Percentiles rank a stretch among this genome's conserved stretches.
Evolutionary conservation across 108 stramenopile species (phyloP).

Genomic region (Nitzschia sp.): DNA sequence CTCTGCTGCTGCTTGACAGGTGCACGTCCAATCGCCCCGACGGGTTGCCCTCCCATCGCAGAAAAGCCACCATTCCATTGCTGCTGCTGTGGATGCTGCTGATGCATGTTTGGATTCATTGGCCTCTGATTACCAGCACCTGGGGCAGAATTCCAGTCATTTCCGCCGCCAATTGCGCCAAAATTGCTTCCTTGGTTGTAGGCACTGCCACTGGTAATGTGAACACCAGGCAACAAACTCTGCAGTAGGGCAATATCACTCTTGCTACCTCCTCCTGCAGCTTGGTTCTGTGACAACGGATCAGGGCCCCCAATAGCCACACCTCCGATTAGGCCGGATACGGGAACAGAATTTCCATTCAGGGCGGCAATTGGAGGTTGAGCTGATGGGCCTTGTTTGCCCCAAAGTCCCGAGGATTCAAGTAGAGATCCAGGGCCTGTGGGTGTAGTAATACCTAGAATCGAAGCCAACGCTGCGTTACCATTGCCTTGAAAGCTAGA

Average conservation of each 20-base stretch:
- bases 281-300: constrained; percentile 11
- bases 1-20: constrained; percentile 30
- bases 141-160: constrained; percentile 23
- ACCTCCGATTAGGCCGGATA: constrained; percentile 54
- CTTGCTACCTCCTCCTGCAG: constrained; percentile 40
- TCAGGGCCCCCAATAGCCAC: constrained; percentile 54
- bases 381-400: constrained; percentile 14
- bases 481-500: constrained; percentile 44
- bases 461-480: constrained; percentile 80
- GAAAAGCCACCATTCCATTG: constrained; percentile 30
- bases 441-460: constrained; percentile 80
- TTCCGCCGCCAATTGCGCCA: constrained; percentile 33
- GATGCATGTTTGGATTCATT: constrained; percentile 2
- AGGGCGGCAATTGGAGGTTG: constrained; percentile 51
- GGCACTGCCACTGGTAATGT: constrained; percentile 57
- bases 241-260: constrained; percentile 86
- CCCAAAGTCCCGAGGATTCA: constrained; percentile 44
- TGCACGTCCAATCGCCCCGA: constrained; percentile 31
- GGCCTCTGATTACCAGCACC: constrained; percentile 7
- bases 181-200: constrained; percentile 26
- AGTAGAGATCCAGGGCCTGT: constrained; percentile 78
- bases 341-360: constrained; percentile 46
- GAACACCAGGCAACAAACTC: constrained; percentile 80
- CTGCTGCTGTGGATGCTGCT: constrained; percentile 2
- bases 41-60: constrained; percentile 22